Base-by-base conservation (phyloP, 1,139 yeast species). In the Blastobotrys petasosporus region DNA sequence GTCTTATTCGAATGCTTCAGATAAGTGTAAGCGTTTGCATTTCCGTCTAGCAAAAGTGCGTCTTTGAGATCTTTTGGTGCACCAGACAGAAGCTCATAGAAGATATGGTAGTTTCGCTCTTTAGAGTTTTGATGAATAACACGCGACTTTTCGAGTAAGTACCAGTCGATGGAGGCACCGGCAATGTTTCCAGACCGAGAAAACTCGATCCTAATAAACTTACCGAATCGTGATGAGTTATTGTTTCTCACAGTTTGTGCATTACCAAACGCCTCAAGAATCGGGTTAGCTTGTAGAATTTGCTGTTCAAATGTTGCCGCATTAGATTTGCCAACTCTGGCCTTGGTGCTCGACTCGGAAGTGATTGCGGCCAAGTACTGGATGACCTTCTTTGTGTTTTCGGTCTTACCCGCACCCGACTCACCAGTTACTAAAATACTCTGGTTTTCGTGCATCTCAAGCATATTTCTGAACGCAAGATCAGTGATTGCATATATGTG, bases 341-440 rank as follows among this genome's bases (percentile, higher is more conserved):
- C 46, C 28, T 12, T 29, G 15, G 9, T 39, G 44, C 40, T n/a
- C 2, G 49, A 38, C 32, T 54, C 52, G 28, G 50, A 40, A 9
- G 92, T 80, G 35, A 87, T 80, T 5, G 90, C 81, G 0, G 97
- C 87, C 47, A 94, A 73, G 64, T 88, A 92, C 64, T 90, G 97
- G 54, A 94, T 85, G 50, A 92, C 90, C 60, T 85, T 87, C 64
- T 92, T 92, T n/a, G 98, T 92, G 57, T 87, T 92, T 67, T 92
- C 98, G 0, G 98, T 92, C 64, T 92, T 92, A 48, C 98, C 98
- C 0, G 98, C 98, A 51, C 98, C 99, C 28, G 95, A 85, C 63
- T 94, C 99, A 51, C 99, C 99, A 1, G 98, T 94, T 10, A 94
- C 97, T 46, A 94, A 71, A 45, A 94, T 87, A 12, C 94, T 82